These are phyloP conservation scores for Candida sphagnicola DNA, from an alignment of 805 yeast genomes.

Conservation along the genomic window DNA sequence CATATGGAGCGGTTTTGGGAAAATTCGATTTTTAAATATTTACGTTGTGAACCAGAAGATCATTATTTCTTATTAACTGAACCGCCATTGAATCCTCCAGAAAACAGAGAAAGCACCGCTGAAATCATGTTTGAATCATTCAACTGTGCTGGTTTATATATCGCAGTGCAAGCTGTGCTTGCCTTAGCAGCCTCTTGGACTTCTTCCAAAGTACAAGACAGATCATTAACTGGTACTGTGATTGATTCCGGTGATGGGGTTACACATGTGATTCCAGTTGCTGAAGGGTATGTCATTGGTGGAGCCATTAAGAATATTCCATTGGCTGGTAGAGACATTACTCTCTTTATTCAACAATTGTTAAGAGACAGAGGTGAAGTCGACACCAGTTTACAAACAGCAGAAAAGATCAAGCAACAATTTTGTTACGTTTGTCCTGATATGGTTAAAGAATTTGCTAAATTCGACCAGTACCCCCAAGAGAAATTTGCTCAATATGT, in stretches of 20 bases:
- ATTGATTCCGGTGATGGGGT: slow-evolving; percentile 99
- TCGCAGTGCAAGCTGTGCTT: slow-evolving; percentile 97
- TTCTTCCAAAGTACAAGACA: slow-evolving; percentile 87
- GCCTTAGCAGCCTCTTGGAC: slow-evolving; percentile 99
- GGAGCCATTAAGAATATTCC: slow-evolving; percentile 97
- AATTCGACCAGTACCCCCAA: slow-evolving; percentile 85
- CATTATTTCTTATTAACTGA: slow-evolving; percentile 94
- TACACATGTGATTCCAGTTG: slow-evolving; percentile 98
- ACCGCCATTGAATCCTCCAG: slow-evolving; percentile 99
- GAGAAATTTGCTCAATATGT: slow-evolving; percentile 91
- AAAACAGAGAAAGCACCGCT: slow-evolving; percentile 96
- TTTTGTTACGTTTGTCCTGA: slow-evolving; percentile 97
- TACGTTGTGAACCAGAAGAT: slow-evolving; percentile 98
- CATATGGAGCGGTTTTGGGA: slow-evolving; percentile 99
- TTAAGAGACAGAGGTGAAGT: slow-evolving; percentile 96
- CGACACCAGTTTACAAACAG: slow-evolving; percentile 91
- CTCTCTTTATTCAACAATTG: slow-evolving; percentile 86
- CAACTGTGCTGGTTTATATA: slow-evolving; percentile 97
- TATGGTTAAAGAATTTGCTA: slow-evolving; percentile 91
- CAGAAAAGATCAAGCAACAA: slow-evolving; percentile 94
- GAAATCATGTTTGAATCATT: slow-evolving; percentile 98
- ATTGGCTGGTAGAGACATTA: slow-evolving; percentile 97
- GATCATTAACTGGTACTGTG: slow-evolving; percentile 97
- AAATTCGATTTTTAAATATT: slow-evolving; percentile 89
- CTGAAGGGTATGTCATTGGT: slow-evolving; percentile 98